phyloP scores from a whole-genome alignment of 495 filamentous ascomycete genomes.

The Talaromyces nanjingensis region DNA sequence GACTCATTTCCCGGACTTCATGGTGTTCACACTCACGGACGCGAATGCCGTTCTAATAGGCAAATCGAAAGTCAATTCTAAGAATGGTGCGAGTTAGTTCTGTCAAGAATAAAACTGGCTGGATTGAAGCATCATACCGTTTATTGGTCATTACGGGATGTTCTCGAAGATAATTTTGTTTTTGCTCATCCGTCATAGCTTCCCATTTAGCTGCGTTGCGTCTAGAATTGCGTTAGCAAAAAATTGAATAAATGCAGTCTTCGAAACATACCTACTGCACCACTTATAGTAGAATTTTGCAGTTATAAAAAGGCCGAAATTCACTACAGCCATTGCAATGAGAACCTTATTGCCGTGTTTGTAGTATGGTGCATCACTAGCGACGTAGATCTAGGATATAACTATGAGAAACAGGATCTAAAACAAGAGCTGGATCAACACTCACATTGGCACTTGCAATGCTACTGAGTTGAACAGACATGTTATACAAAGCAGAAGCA shows the following conservation, averaged over 20 bases:
- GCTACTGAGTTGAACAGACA: constrained; percentile 59
- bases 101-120: not conserved
- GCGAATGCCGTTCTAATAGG: constrained; percentile 22
- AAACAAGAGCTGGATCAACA: not conserved
- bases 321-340: not conserved
- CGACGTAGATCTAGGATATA: constrained; percentile 6
- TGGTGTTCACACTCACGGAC: not conserved
- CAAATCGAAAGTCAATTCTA: constrained; percentile 48
- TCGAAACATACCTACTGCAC: not conserved
- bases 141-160: constrained; percentile 66
- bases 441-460: constrained; percentile 55
- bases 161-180: constrained; percentile 53
- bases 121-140: constrained; percentile 27
- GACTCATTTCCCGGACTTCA: not conserved
- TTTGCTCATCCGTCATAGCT: constrained; percentile 55
- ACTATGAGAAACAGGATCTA: not conserved
- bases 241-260: not conserved
- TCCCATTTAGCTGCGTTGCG: constrained; percentile 44
- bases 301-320: not conserved
- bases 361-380: constrained; percentile 13
- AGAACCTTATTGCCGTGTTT: constrained; percentile 15
- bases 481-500: constrained; percentile 62
- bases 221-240: constrained; percentile 16
- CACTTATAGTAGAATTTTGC: not conserved
- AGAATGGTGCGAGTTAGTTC: not conserved